Evolutionary conservation across 306 rosid species (phyloP), one percentile per base, ranked within the genome.

Genomic region (Canavalia ensiformis): DNA sequence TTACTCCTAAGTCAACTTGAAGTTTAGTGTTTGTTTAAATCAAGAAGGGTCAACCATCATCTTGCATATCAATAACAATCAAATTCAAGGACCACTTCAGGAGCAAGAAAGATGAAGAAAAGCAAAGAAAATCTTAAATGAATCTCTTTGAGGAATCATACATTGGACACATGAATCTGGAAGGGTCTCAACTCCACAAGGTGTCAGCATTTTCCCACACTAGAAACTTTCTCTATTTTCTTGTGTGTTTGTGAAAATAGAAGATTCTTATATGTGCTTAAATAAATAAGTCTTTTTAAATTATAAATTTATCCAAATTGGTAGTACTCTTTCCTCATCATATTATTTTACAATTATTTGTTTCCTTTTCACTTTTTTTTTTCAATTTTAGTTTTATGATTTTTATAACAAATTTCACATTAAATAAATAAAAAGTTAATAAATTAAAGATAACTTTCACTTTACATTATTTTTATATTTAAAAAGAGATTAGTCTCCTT

Each of bases 71-170:
- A 56, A 3, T 66, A 25, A 52, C 81, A 12, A 67, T 75, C 81
- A 39, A 58, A 30, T 28, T 59, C 41, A 59, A 8, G 85, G 72
- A 59, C 85, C 86, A 68, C 81, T 47, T 57, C 57, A 67, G 75
- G 30, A 25, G 50, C 37, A 51, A 25, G 29, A 34, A 34, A 7
- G 5, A 49, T 37, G 9, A 60, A 8, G 10, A 35, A 60, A 33
- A 51, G 39, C 44, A 44, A 44, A 75, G 42, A 45, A 29, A 39
- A 7, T 10, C 30, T 74, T 42, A 4, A 59, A 44, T 33, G 42
- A 59, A 81, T 72, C 74, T 37, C 13, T 8, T 18, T 37, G 47
- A 41, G 31, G 84, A 81, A 81, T 73, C 57, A 62, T 80, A 69
- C 10, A 46, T 44, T 51, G 73, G 47, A 65, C 46, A 12, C 8